phyloP scores from a whole-genome alignment of 768 basidiomycete species.

The Lactarius sp. region DNA sequence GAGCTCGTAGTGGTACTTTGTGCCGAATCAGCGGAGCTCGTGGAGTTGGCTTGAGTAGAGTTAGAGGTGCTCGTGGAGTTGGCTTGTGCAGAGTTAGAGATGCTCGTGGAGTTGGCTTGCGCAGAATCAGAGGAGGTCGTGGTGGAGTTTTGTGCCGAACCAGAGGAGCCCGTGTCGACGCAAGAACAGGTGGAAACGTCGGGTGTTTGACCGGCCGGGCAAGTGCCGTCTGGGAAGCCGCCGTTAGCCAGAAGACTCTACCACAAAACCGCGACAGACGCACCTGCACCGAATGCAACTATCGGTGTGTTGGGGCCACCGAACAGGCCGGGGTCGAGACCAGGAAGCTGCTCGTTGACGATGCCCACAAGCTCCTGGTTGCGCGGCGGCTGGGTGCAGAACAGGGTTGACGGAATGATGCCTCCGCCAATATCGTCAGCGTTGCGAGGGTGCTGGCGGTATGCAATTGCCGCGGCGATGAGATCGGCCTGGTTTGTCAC shows the following conservation, averaged over 20 bases:
- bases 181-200: conserved; percentile 42
- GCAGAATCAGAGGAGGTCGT: too few relatives aligned
- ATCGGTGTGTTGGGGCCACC: conserved; percentile 47
- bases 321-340: conserved; percentile 48
- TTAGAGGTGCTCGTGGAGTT: too few relatives aligned
- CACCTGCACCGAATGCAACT: conserved; percentile 42
- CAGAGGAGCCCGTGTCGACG: background rate
- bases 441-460: conserved; percentile 42
- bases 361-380: conserved; percentile 47
- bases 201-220: conserved; percentile 41
- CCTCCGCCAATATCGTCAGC: conserved; percentile 39
- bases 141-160: background rate
- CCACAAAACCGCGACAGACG: conserved; percentile 21
- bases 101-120: too few relatives aligned
- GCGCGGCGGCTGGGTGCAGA: conserved; percentile 50
- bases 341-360: conserved; percentile 49
- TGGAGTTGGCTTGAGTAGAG: too few relatives aligned
- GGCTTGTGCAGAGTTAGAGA: too few relatives aligned
- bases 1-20: background rate
- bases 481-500: conserved; percentile 38
- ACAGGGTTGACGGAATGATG: conserved; percentile 43
- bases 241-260: background rate
- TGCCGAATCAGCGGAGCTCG: background rate
- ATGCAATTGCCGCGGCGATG: conserved; percentile 41
- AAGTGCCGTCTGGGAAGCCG: conserved; percentile 38